phyloP scores from a whole-genome alignment of 768 basidiomycete genomes.

The Mycena rebaudengoi region DNA sequence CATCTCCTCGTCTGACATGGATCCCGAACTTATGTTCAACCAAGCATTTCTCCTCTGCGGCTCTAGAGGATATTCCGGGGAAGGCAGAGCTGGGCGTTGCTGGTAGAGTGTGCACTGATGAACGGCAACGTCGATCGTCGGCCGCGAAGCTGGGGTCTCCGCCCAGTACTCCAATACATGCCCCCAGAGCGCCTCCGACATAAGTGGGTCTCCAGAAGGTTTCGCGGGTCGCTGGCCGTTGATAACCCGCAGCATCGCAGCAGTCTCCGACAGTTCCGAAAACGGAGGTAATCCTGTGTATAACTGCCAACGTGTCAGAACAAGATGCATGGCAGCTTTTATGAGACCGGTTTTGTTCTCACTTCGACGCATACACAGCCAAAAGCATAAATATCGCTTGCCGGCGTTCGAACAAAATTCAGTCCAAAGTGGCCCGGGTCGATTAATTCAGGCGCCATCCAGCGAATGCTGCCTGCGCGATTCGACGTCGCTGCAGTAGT shows the following conservation, averaged over 20 bases:
- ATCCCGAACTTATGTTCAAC: too few relatives aligned
- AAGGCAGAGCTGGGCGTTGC: too few relatives aligned
- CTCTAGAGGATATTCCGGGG: too few relatives aligned
- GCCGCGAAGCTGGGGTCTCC: not conserved
- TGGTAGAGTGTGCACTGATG: too few relatives aligned
- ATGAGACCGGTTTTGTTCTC: not conserved
- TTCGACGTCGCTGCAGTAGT: slow-evolving; percentile 33
- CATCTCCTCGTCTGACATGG: too few relatives aligned
- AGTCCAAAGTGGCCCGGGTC: slow-evolving; percentile 36
- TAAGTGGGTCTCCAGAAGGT: not conserved
- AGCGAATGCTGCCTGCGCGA: slow-evolving; percentile 37
- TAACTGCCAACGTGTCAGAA: not conserved
- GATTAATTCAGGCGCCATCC: slow-evolving; percentile 47
- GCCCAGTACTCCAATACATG: slow-evolving; percentile 1
- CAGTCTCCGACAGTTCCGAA: not conserved
- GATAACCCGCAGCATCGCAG: not conserved
- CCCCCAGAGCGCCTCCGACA: not conserved
- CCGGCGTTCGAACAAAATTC: slow-evolving; percentile 31
- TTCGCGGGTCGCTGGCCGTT: not conserved
- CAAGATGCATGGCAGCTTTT: too few relatives aligned
- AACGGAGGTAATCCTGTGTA: slow-evolving; percentile 19
- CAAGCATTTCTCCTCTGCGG: too few relatives aligned
- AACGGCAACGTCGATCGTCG: not conserved
- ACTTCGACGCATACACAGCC: slow-evolving; percentile 45
- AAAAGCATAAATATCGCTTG: slow-evolving; percentile 44